These are phyloP conservation scores for Funneliformis caledonium DNA, from an alignment of 371 early-diverging fungal genomes.

Conservation along the genomic window DNA sequence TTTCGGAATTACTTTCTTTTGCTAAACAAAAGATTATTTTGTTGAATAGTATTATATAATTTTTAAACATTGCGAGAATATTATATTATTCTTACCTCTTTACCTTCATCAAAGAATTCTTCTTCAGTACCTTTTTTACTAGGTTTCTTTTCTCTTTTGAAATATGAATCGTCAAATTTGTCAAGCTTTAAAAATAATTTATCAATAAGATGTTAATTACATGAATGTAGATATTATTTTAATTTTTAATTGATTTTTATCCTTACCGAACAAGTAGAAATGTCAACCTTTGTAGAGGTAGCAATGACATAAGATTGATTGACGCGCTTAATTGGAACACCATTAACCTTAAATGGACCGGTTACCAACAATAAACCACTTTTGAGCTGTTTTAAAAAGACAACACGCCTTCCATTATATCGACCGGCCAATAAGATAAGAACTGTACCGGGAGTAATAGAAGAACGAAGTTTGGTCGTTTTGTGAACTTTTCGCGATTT, in stretches of 20 bases:
- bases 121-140: conserved; percentile 81
- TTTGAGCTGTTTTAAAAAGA: conserved; percentile 96
- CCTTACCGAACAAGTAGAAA: conserved; percentile 73
- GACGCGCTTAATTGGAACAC: conserved; percentile 97
- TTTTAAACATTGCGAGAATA: background rate
- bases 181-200: conserved; percentile 52
- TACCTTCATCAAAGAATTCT: conserved; percentile 78
- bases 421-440: conserved; percentile 96
- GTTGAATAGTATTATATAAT: background rate
- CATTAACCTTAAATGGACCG: conserved; percentile 98
- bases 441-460: conserved; percentile 97
- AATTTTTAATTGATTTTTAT: conserved; percentile 1
- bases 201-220: background rate
- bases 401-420: conserved; percentile 98
- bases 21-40: conserved; percentile 39
- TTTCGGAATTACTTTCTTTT: conserved; percentile 72
- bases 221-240: background rate
- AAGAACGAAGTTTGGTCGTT: conserved; percentile 76
- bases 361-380: conserved; percentile 95
- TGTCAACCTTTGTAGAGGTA: conserved; percentile 96
- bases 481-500: conserved; percentile 80
- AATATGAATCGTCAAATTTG: conserved; percentile 93
- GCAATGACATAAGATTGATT: conserved; percentile 98
- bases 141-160: conserved; percentile 78
- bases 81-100: conserved; percentile 41